Percentiles rank a stretch among this genome's conserved stretches.
Evolutionary conservation across 2,329 filamentous ascomycete genomes (phyloP).

Genomic region (Herpotrichia juniperi): DNA sequence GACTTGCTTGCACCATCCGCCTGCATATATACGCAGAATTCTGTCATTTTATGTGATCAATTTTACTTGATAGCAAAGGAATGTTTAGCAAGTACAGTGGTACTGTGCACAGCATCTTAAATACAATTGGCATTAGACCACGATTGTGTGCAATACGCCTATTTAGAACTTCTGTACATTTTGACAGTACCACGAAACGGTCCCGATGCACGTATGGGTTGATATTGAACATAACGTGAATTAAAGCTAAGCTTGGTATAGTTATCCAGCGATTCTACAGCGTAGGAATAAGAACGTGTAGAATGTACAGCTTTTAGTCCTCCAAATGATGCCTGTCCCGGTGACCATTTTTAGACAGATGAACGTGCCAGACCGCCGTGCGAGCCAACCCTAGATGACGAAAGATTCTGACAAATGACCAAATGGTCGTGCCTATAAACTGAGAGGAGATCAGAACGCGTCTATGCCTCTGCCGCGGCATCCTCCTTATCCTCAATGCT

Average conservation of each 20-base stretch:
- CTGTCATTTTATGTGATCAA: background rate
- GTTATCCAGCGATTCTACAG: background rate
- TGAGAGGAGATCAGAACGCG: background rate
- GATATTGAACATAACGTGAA: background rate
- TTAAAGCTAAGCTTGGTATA: background rate
- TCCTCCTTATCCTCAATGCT: constrained; percentile 60
- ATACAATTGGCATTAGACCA: no score
- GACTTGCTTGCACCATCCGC: background rate
- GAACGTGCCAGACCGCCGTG: background rate
- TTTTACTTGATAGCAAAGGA: background rate
- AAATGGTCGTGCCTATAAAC: background rate
- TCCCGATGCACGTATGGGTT: background rate
- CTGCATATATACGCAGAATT: background rate
- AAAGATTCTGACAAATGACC: constrained; percentile 8
- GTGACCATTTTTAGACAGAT: background rate
- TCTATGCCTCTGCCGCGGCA: constrained; percentile 32
- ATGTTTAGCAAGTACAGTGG: no score
- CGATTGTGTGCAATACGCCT: no score
- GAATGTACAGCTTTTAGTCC: background rate
- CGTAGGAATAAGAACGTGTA: constrained; percentile 3
- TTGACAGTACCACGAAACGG: background rate
- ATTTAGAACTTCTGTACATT: no score
- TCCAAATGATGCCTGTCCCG: background rate
- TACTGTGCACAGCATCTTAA: no score
- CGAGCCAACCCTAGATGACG: background rate